Conservation (phyloP, 75 land plant species). For the Selaginella moellendorffii region DNA sequence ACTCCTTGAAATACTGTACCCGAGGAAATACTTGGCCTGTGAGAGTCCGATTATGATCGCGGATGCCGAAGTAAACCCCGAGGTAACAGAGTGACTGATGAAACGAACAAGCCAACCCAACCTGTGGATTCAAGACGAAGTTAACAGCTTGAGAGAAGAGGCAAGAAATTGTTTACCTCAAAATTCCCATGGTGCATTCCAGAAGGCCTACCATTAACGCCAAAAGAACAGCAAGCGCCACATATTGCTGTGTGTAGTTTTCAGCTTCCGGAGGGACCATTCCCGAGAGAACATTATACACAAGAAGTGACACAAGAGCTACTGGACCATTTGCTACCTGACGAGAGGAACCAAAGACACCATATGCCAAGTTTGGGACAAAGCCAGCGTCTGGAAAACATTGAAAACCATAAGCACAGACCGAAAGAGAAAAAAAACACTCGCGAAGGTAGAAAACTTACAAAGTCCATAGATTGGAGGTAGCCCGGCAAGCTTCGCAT, state of each 20-base stretch:
- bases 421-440: background rate
- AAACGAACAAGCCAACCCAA: conserved; percentile 96
- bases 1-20: conserved; percentile 49
- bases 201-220: conserved; percentile 87
- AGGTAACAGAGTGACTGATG: conserved; percentile 89
- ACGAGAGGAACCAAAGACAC: conserved; percentile 87
- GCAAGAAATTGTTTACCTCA: conserved; percentile 33
- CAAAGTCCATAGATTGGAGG: conserved; percentile 93
- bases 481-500: conserved; percentile 95
- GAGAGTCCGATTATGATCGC: conserved; percentile 85
- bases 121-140: conserved; percentile 33
- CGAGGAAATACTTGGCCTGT: conserved; percentile 82
- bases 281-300: conserved; percentile 51
- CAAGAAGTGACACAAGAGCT: conserved; percentile 82
- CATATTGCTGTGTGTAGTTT: conserved; percentile 29
- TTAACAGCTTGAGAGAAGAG: conserved; percentile 7
- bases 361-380: conserved; percentile 77
- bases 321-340: conserved; percentile 96
- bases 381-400: conserved; percentile 69
- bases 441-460: conserved; percentile 30
- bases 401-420: background rate
- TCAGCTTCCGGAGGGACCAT: conserved; percentile 33
- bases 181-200: conserved; percentile 75
- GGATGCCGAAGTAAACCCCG: conserved; percentile 93
- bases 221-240: conserved; percentile 73